phyloP scores from a whole-genome alignment of 176 grass and related monocot genomes.

The Chloris gayana region DNA sequence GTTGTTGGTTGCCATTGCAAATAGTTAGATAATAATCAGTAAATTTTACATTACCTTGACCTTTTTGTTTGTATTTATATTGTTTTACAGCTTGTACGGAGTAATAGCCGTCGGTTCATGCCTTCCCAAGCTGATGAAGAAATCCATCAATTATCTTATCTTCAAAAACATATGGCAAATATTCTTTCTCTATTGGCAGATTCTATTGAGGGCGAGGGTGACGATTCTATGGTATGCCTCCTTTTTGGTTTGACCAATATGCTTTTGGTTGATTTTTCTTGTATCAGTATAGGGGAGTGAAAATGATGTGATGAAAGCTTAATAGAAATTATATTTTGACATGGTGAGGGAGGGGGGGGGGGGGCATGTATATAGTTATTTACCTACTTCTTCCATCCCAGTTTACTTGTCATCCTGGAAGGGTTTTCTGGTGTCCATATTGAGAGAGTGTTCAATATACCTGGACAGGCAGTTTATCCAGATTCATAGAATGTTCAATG shows the following conservation, averaged over 20 bases:
- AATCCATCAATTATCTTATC: constrained; percentile 88
- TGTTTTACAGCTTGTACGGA: constrained; percentile 88
- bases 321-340: not conserved
- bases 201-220: constrained; percentile 67
- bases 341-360: not conserved
- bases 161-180: constrained; percentile 95
- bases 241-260: constrained; percentile 18
- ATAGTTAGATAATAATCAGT: constrained; percentile 8
- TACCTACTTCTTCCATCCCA: too few relatives aligned
- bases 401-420: too few relatives aligned
- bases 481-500: too few relatives aligned
- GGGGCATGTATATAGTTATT: not conserved
- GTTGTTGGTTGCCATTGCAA: not conserved
- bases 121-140: constrained; percentile 98
- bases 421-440: too few relatives aligned
- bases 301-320: constrained; percentile 8
- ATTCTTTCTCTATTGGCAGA: constrained; percentile 84
- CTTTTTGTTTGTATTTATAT: constrained; percentile 16
- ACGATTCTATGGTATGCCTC: constrained; percentile 70
- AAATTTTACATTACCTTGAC: not conserved
- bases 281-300: constrained; percentile 13
- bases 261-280: constrained; percentile 6
- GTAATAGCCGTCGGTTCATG: constrained; percentile 88
- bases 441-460: too few relatives aligned
- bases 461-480: too few relatives aligned